Conservation (phyloP, 768 basidiomycete species). For the Calocybe cyanea region DNA sequence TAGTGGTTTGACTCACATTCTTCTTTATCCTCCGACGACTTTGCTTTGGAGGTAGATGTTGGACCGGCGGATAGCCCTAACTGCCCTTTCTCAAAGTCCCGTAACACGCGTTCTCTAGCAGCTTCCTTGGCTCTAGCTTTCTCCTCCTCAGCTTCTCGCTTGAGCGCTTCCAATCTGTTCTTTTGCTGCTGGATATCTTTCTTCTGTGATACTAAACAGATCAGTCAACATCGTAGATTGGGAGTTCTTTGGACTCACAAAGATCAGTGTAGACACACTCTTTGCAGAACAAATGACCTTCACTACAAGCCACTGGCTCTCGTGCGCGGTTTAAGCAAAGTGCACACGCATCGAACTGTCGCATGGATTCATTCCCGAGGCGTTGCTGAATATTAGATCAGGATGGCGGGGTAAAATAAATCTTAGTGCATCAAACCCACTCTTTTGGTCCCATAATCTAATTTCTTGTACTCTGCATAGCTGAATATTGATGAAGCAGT, state of each 20-base stretch:
- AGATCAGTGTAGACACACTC: slow-evolving; percentile 91
- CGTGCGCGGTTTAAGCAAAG: slow-evolving; percentile 82
- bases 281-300: slow-evolving; percentile 94
- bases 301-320: slow-evolving; percentile 77
- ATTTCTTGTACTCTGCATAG: slow-evolving; percentile 83
- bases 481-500: slow-evolving; percentile 88
- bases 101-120: slow-evolving; percentile 84
- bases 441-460: slow-evolving; percentile 80
- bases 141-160: slow-evolving; percentile 79
- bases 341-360: slow-evolving; percentile 86
- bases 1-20: slow-evolving; percentile 23
- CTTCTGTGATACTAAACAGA: slow-evolving; percentile 72
- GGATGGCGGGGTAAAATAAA: neutral
- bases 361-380: slow-evolving; percentile 90
- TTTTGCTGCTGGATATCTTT: slow-evolving; percentile 93
- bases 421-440: slow-evolving; percentile 32
- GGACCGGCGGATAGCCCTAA: slow-evolving; percentile 56
- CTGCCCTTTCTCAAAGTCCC: slow-evolving; percentile 87
- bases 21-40: slow-evolving; percentile 33
- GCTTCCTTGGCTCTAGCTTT: slow-evolving; percentile 60
- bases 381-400: slow-evolving; percentile 46
- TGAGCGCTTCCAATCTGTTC: slow-evolving; percentile 66
- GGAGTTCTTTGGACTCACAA: slow-evolving; percentile 38
- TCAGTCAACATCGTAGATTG: slow-evolving; percentile 6
- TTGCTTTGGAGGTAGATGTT: slow-evolving; percentile 32